Conservation (phyloP, 495 filamentous ascomycete genomes). For the Aspergillus kassunensis region DNA sequence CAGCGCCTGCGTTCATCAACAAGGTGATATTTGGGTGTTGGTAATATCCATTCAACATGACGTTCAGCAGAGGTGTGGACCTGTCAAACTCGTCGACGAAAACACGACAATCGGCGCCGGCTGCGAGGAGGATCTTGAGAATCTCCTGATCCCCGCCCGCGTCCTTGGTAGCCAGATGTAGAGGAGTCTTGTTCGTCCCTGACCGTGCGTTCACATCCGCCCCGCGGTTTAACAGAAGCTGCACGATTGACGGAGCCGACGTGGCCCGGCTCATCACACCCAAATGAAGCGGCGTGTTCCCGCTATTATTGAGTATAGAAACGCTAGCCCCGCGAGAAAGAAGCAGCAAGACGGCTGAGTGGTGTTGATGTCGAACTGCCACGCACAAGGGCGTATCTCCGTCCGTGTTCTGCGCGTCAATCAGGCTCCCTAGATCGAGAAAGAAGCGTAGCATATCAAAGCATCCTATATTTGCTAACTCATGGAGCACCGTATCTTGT, state of each 20-base stretch:
- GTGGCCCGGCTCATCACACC: background rate
- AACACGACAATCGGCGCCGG: background rate
- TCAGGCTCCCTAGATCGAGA: background rate
- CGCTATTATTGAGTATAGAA: background rate
- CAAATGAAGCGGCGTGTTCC: background rate
- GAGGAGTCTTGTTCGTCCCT: background rate
- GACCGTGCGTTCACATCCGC: background rate
- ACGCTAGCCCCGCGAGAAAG: background rate
- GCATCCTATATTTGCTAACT: background rate
- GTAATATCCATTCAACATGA: background rate
- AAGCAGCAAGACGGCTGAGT: background rate
- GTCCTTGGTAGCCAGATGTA: background rate
- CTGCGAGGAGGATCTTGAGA: background rate
- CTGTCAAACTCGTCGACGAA: background rate
- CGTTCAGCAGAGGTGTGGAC: background rate
- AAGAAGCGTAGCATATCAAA: conserved; percentile 4
- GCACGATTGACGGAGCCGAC: background rate
- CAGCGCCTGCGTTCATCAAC: background rate
- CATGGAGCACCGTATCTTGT: background rate
- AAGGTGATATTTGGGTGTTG: background rate
- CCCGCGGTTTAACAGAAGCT: background rate
- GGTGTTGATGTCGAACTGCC: background rate
- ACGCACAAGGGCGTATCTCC: background rate
- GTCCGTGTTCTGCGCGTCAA: background rate
- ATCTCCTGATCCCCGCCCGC: background rate